Evolutionary conservation across 1,284 basidiomycete genomes (phyloP).

Genomic region (Ustilago cynodontis): DNA sequence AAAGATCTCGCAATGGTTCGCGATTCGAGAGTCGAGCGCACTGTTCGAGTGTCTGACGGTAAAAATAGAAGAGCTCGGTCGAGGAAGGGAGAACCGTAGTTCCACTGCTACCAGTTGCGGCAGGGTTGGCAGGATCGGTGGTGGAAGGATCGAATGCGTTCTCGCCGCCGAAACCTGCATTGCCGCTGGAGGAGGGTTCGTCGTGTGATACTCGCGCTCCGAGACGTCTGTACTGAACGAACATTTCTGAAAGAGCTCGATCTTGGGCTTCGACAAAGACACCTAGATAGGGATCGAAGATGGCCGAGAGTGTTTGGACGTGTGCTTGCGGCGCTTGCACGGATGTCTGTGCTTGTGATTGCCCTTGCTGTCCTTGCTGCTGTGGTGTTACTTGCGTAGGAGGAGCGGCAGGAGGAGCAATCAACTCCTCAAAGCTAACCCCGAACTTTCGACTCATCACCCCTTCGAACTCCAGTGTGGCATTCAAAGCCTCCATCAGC

Average conservation of each 20-base stretch:
- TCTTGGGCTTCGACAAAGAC: slow-evolving; percentile 97
- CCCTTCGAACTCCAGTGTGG: slow-evolving; percentile 66
- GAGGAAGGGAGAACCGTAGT: slow-evolving; percentile 85
- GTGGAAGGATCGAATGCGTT: slow-evolving; percentile 74
- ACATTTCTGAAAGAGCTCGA: slow-evolving; percentile 72
- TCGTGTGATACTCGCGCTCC: slow-evolving; percentile 42
- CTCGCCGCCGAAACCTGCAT: slow-evolving; percentile 67
- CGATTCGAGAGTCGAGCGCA: slow-evolving; percentile 77
- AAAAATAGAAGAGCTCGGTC: slow-evolving; percentile 97
- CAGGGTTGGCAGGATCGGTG: slow-evolving; percentile 73
- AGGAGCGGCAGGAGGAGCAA: slow-evolving; percentile 18
- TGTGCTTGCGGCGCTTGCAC: slow-evolving; percentile 4
- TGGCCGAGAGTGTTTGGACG: slow-evolving; percentile 74
- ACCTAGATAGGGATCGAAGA: slow-evolving; percentile 90
- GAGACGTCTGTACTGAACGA: slow-evolving; percentile 45
- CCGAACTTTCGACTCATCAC: slow-evolving; percentile 55
- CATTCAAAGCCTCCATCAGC: slow-evolving; percentile 62
- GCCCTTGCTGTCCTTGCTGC: slow-evolving; percentile 8
- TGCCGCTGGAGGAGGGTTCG: slow-evolving; percentile 2
- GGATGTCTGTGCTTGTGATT: neutral
- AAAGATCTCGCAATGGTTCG: slow-evolving; percentile 63
- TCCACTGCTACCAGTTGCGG: slow-evolving; percentile 74
- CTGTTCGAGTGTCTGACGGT: slow-evolving; percentile 92
- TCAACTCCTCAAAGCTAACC: slow-evolving; percentile 48
- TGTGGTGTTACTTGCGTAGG: slow-evolving; percentile 8